Evolutionary conservation across 2,329 filamentous ascomycete species (phyloP), one percentile per base, ranked within the genome.

Genomic region (Colletotrichum truncatum): DNA sequence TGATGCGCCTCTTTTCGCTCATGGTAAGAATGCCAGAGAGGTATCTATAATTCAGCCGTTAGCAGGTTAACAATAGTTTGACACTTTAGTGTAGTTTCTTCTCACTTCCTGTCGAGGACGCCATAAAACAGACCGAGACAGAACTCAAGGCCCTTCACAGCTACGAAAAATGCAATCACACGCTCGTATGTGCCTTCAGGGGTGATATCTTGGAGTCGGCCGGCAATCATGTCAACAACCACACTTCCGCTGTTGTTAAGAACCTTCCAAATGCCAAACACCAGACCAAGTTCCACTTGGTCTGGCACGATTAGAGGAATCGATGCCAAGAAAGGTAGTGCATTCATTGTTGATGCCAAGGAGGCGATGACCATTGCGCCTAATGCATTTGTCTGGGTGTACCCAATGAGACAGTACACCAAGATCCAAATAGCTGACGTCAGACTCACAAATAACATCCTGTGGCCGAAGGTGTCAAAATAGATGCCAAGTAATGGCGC

Each of bases 191-290:
- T 72, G 8, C 57, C 53, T n/a, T 67, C 68, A 6, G 69, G 70
- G 0, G 72, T 73, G 12, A 70, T 70, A 46, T 72, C 71, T n/a
- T 73, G 70, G 14, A 73, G 58, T 9, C 68, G 60, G 2, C 71
- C 71, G 6, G 72, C 67, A 54, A 73, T 72, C 70, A 73, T 73
- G 38, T 73, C 72, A 10, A 73, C 70, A 21, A 73, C 63, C 14
- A 73, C 71, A 23, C 69, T 72, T 21, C 68, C 70, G 38, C 69
- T 69, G 43, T 73, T 73, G 62, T 73, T 73, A 34, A 73, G 73
- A 1, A 69, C 67, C 62, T 73, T 72, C 72, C 71, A 73, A 41
- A 73, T 70, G 11, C 72, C 70, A 26, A 73, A 69, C 1, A 68
- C 70, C 1, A 73, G 71, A 7, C 72, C 71, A 6, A 73, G 63